Base-by-base conservation (phyloP, 805 yeast genomes). In the Yarrowia yakushimensis region DNA sequence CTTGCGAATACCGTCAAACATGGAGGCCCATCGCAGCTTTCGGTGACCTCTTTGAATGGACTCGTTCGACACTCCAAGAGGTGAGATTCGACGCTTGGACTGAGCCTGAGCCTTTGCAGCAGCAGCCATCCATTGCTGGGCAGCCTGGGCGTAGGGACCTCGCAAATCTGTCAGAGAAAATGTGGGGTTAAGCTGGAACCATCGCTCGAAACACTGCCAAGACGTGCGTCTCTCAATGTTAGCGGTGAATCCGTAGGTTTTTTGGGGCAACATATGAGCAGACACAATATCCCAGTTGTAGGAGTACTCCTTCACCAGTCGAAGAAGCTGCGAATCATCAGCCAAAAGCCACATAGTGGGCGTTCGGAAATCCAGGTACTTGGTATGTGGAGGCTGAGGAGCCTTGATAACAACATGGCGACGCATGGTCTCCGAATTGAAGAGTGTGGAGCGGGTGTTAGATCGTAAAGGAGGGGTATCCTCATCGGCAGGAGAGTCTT, bases 151-250 rank as follows among this genome's bases (percentile, higher is more conserved):
- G 69, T 88, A 84, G 18, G 87, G 82, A 0, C 98, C 99, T 70
- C 88, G 85, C 84, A 94, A 83, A 70, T 93, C 98, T 42, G 84
- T 78, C 65, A 90, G 83, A 66, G 90, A 96, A 69, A 91, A 93
- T 64, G 86, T 85, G 64, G 93, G 97, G 69, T 89, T 90, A 67
- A 94, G 79, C 75, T 93, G 98, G 65, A 92, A 86, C 78, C 93
- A 94, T 67, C 99, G 79, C 74, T 94, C 99, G 76, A 94, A 94
- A 72, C 98, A 93, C 72, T 93, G 98, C 99, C 99, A 94, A 0
- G 99, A 96, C 0, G 98, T 94, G 69, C 99, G 82, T 69, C 97
- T 82, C 73, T 94, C 98, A 63, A 91, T 90, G 69, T 90, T 91
- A 0, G 98, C 88, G 37, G 85, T 82, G 72, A 90, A 91, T 13